Evolutionary conservation across 352 stramenopile genomes (phyloP).

Genomic region (Hyaloperonospora arabidopsidis): DNA sequence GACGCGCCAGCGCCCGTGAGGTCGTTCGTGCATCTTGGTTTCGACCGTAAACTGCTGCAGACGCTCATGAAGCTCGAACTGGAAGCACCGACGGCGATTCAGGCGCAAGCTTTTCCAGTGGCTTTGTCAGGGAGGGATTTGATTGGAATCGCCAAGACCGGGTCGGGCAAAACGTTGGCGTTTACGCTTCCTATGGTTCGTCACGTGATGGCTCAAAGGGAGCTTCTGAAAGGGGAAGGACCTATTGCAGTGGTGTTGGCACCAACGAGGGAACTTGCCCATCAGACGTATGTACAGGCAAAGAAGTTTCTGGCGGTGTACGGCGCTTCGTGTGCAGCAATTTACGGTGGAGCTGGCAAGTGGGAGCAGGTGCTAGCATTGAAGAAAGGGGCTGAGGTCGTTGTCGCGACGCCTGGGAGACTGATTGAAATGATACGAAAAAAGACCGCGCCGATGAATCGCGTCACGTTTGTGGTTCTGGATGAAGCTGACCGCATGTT

Average conservation of each 20-base stretch:
- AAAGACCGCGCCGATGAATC: constrained; percentile 47
- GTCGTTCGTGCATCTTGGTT: constrained; percentile 68
- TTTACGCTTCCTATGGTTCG: constrained; percentile 94
- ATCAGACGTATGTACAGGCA: constrained; percentile 77
- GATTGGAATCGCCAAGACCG: constrained; percentile 91
- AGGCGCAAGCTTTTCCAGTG: constrained; percentile 75
- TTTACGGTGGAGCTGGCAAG: constrained; percentile 79
- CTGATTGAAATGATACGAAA: constrained; percentile 84
- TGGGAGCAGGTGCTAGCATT: constrained; percentile 79
- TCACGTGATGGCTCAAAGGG: constrained; percentile 83
- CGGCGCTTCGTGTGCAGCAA: constrained; percentile 58
- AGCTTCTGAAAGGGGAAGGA: constrained; percentile 62
- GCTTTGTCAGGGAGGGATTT: constrained; percentile 69
- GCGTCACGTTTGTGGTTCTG: constrained; percentile 83
- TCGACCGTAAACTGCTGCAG: constrained; percentile 61
- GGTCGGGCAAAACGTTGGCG: constrained; percentile 95
- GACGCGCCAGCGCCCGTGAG: constrained; percentile 51
- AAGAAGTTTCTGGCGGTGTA: constrained; percentile 77
- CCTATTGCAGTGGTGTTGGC: constrained; percentile 75
- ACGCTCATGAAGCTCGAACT: constrained; percentile 63
- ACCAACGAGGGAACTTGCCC: constrained; percentile 72
- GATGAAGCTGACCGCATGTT: constrained; percentile 88
- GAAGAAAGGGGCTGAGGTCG: constrained; percentile 62
- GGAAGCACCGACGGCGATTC: constrained; percentile 74
- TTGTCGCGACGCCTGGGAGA: constrained; percentile 71